Evolutionary conservation across 495 filamentous ascomycete genomes (phyloP).

Genomic region (Poronia punctata): DNA sequence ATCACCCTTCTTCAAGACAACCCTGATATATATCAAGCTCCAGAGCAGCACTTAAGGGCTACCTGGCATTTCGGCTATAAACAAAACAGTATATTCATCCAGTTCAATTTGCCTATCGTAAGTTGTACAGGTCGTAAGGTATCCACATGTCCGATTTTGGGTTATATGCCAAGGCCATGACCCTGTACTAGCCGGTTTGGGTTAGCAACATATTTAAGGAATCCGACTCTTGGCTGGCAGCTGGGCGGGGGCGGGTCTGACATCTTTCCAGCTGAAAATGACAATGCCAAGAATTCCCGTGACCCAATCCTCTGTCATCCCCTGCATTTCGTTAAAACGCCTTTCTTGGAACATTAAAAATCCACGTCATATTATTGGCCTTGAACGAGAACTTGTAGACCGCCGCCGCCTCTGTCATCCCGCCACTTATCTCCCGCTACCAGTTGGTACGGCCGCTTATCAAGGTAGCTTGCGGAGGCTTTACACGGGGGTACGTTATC

Average conservation of each 20-base stretch:
- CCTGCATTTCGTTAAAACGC: slow-evolving; percentile 1
- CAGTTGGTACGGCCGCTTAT: neutral
- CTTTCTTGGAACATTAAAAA: too few species aligned
- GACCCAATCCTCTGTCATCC: slow-evolving; percentile 5
- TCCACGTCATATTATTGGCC: slow-evolving; percentile 2
- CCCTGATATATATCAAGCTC: neutral
- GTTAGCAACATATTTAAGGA: too few species aligned
- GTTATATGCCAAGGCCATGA: too few species aligned
- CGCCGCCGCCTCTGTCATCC: slow-evolving; percentile 1
- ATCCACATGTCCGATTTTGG: slow-evolving; percentile 5
- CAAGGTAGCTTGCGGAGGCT: too few species aligned
- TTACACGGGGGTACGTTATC: too few species aligned
- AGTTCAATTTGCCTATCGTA: slow-evolving; percentile 6
- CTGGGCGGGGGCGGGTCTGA: too few species aligned
- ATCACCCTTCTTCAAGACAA: neutral
- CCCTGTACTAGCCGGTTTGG: too few species aligned
- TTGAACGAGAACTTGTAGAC: neutral
- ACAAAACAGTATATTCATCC: slow-evolving; percentile 9
- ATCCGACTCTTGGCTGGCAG: too few species aligned
- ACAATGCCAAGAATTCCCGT: too few species aligned
- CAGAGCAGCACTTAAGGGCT: slow-evolving; percentile 3
- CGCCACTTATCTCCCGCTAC: slow-evolving; percentile 6
- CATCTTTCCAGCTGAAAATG: too few species aligned
- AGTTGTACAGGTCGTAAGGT: slow-evolving; percentile 1
- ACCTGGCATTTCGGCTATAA: slow-evolving; percentile 4